A percentile compares a stretch with the other conserved stretches of the same genome.
Conservation (phyloP, 2,329 filamentous ascomycete species). For the Ceratocystis harringtonii region DNA sequence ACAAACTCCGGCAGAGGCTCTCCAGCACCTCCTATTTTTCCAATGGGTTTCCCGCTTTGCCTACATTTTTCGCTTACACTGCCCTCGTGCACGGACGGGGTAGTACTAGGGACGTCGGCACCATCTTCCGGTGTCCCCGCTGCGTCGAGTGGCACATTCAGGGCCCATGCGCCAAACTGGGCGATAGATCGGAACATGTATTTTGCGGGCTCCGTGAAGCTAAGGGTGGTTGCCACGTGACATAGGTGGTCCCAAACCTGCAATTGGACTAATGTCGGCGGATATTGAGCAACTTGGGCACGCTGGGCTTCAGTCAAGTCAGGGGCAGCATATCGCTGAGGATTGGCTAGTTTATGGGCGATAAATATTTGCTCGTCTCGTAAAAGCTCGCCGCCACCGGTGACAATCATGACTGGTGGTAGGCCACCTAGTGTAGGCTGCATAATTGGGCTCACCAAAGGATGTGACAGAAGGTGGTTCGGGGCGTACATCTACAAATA, state of each 20-base stretch:
- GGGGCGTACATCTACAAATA: slow-evolving; percentile 53
- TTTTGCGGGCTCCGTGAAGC: slow-evolving; percentile 89
- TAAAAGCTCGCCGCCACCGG: slow-evolving; percentile 76
- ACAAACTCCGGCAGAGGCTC: slow-evolving; percentile 68
- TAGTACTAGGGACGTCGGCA: slow-evolving; percentile 27
- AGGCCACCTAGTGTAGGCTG: slow-evolving; percentile 82
- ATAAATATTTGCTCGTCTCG: slow-evolving; percentile 91
- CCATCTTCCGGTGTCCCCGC: slow-evolving; percentile 27
- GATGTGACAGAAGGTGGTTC: slow-evolving; percentile 73
- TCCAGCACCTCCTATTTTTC: slow-evolving; percentile 61
- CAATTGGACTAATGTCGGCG: slow-evolving; percentile 78
- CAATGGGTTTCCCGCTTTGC: slow-evolving; percentile 19
- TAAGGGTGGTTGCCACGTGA: slow-evolving; percentile 83
- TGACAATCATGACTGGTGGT: slow-evolving; percentile 72
- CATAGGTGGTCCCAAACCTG: slow-evolving; percentile 95
- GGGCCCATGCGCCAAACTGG: slow-evolving; percentile 84
- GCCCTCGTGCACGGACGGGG: slow-evolving; percentile 30
- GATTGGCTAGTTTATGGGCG: slow-evolving; percentile 86
- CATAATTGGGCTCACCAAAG: slow-evolving; percentile 75
- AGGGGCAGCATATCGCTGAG: slow-evolving; percentile 53
- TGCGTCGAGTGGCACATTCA: slow-evolving; percentile 64
- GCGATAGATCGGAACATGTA: slow-evolving; percentile 88
- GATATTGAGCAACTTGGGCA: slow-evolving; percentile 47
- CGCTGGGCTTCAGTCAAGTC: slow-evolving; percentile 49
- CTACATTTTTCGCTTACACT: slow-evolving; percentile 20